Percentiles rank a stretch among this genome's conserved stretches.
Evolutionary conservation across 2,329 filamentous ascomycete species (phyloP).

Genomic region (Beauveria sp.): DNA sequence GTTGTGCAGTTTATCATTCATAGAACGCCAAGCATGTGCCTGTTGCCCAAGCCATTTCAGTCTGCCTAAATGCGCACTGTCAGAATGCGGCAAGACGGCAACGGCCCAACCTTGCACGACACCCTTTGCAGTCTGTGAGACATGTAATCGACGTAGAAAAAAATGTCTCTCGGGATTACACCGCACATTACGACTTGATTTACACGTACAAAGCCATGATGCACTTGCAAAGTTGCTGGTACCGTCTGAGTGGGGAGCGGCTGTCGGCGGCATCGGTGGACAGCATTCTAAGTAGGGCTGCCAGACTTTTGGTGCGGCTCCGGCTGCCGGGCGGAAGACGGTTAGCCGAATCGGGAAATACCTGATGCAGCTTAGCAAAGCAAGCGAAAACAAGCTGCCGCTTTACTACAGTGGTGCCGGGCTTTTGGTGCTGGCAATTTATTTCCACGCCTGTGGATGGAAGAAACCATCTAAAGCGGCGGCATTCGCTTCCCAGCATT

Average conservation of each 20-base stretch:
- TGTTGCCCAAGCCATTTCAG: neutral
- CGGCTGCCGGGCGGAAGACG: constrained; percentile 15
- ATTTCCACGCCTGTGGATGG: neutral
- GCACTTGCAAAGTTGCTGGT: neutral
- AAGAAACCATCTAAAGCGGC: constrained; percentile 1
- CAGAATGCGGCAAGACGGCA: neutral
- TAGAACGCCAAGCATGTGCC: neutral
- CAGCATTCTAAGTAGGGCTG: neutral
- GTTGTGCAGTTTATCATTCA: too few relatives aligned
- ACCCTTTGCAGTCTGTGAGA: neutral
- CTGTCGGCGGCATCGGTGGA: constrained; percentile 21
- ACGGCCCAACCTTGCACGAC: neutral
- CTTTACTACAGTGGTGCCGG: neutral
- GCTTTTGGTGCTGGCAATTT: neutral
- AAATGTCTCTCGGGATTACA: neutral
- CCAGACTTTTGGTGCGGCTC: constrained; percentile 7
- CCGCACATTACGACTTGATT: neutral
- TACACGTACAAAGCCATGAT: neutral
- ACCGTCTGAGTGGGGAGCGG: constrained; percentile 10
- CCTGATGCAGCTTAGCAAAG: neutral
- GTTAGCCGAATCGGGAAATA: constrained; percentile 7
- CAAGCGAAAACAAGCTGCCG: neutral
- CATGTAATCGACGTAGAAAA: neutral
- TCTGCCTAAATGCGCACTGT: neutral
- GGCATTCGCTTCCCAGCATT: neutral